These are phyloP conservation scores for Sequoia sempervirens DNA, from an alignment of 75 land plant species.

Conservation along the genomic window DNA sequence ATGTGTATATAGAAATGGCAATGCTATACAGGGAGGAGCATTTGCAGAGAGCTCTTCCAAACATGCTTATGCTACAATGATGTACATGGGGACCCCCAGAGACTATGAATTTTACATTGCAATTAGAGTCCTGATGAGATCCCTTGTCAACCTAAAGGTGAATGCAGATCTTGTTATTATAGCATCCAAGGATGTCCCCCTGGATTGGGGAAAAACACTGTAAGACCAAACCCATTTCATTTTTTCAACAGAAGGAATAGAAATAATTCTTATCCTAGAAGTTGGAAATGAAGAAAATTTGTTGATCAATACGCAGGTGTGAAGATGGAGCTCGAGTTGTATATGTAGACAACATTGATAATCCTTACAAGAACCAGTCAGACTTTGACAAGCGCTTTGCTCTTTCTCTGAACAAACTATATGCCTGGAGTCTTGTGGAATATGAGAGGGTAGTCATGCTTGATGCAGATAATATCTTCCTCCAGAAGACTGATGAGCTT, in stretches of 20 bases:
- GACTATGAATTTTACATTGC: conserved; percentile 50
- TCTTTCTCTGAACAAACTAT: conserved; percentile 43
- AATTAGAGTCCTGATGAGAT: conserved; percentile 31
- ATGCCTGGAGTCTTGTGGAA: conserved; percentile 42
- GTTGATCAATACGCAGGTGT: neutral
- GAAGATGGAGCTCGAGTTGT: conserved; percentile 32
- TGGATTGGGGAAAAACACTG: conserved; percentile 26
- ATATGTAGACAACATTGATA: conserved; percentile 28
- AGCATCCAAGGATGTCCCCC: conserved; percentile 31
- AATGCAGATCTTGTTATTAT: conserved; percentile 47
- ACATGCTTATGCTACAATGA: conserved; percentile 45
- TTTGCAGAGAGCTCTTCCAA: neutral
- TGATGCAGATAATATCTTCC: conserved; percentile 44
- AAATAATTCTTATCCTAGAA: no score
- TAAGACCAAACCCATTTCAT: conserved; percentile 6
- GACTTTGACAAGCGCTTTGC: conserved; percentile 29
- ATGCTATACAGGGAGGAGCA: no score
- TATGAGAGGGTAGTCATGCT: conserved; percentile 54
- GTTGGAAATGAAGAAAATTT: neutral
- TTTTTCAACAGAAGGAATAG: neutral
- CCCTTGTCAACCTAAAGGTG: conserved; percentile 11
- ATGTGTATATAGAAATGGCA: no score
- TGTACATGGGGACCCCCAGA: conserved; percentile 51
- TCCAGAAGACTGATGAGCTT: conserved; percentile 44
- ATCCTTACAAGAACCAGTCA: conserved; percentile 22